phyloP scores from a whole-genome alignment of 1,284 basidiomycete species.

The Microstroma glucosiphilum region DNA sequence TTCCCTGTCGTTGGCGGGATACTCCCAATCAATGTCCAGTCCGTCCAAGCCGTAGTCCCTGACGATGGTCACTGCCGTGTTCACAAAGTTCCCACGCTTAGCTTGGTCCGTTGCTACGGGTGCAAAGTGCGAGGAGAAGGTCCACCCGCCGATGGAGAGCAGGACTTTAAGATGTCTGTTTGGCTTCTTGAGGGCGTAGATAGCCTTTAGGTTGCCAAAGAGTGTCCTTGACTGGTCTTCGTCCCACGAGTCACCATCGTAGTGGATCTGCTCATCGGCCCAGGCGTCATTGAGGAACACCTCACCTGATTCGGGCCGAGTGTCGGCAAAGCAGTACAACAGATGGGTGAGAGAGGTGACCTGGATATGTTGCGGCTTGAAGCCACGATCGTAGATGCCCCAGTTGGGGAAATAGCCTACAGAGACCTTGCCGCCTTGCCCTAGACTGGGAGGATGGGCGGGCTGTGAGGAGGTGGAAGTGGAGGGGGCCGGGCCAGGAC shows the following conservation, averaged over 20 bases:
- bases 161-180: constrained; percentile 57
- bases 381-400: constrained; percentile 93
- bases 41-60: constrained; percentile 86
- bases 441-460: too few species aligned
- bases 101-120: constrained; percentile 29
- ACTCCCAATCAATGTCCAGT: constrained; percentile 70
- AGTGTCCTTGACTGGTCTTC: constrained; percentile 61
- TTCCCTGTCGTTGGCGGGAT: constrained; percentile 65
- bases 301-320: constrained; percentile 61
- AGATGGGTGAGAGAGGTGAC: constrained; percentile 67
- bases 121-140: constrained; percentile 48
- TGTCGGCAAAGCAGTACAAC: constrained; percentile 79
- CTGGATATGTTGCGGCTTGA: constrained; percentile 63
- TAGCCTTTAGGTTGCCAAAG: constrained; percentile 80
- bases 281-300: constrained; percentile 67
- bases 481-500: too few species aligned
- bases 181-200: constrained; percentile 71
- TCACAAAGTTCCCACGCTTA: constrained; percentile 64
- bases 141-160: constrained; percentile 52
- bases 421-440: background rate
- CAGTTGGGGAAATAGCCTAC: constrained; percentile 54
- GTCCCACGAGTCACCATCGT: constrained; percentile 60
- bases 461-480: too few species aligned
- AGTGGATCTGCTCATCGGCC: constrained; percentile 63
- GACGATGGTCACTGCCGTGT: constrained; percentile 64